phyloP scores from a whole-genome alignment of 805 yeast genomes.

The Tetrapisispora namnaoensis region DNA sequence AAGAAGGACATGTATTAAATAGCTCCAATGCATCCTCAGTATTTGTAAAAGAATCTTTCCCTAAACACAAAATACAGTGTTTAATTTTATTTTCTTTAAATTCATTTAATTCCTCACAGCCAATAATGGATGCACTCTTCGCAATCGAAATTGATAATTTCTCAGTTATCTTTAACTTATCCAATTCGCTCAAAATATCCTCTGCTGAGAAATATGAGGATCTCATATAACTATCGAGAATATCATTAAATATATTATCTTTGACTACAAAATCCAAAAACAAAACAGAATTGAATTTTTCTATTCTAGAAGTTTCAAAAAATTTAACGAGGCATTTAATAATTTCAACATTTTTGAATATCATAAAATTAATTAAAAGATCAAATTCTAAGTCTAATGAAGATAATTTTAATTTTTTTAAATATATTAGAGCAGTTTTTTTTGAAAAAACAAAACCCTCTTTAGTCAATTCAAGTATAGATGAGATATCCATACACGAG shows the following conservation, averaged over 20 bases:
- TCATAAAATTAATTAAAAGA: not conserved
- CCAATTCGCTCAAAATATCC: slow-evolving; percentile 3
- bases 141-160: slow-evolving; percentile 9
- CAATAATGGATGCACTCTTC: not conserved
- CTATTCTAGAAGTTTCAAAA: slow-evolving; percentile 4
- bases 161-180: not conserved
- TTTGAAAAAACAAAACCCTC: not conserved
- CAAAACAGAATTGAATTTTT: slow-evolving; percentile 2
- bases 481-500: not conserved
- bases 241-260: not conserved
- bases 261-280: slow-evolving; percentile 6
- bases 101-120: not conserved
- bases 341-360: not conserved
- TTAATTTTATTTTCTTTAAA: not conserved
- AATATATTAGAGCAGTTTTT: not conserved
- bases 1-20: slow-evolving; percentile 4
- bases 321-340: not conserved
- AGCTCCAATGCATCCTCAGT: slow-evolving; percentile 4
- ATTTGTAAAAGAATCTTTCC: not conserved
- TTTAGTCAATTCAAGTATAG: not conserved
- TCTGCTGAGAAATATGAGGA: slow-evolving; percentile 7
- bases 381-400: not conserved
- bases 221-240: slow-evolving; percentile 9
- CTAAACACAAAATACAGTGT: not conserved
- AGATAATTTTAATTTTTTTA: not conserved